Evolutionary conservation across 305 asterid genomes (phyloP), one percentile per base, ranked within the genome.

Genomic region (Petunia hybrid): DNA sequence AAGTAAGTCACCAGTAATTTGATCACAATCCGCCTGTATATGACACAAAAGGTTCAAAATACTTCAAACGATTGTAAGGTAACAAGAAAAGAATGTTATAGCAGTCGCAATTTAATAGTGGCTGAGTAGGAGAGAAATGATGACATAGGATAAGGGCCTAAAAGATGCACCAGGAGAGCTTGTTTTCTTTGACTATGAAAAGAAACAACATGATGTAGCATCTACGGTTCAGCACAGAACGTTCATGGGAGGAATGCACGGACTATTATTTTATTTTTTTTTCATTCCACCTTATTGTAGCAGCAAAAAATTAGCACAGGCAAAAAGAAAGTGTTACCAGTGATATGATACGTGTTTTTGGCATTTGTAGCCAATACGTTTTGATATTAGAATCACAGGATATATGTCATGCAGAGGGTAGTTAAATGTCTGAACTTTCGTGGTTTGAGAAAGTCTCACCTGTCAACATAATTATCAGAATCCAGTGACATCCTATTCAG

Each of bases 401-500:
- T n/a, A 53, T 51, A 74, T 74, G 48, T 74, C 55, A 56, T 13
- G 16, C 6, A 53, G 38, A 74, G 6, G 48, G 31, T 22, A 53
- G 65, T 51, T 53, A 74, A 53, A 74, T 6, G 14, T 13, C 48
- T n/a, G 55, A 14, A 13, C 51, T 74, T 38, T 13, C 48, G 55
- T 74, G 38, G 8, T 53, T 74, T 53, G 38, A 38, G 45, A 83
- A 53, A 38, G 75, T 66, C 93, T 89, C 81, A 94, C 98, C 97
- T 93, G 97, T 94, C 98, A 76, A 96, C 99, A 77, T 92, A 95
- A 86, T 90, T 93, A 89, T 94, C 98, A 68, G 98, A 94, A 82
- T 94, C 98, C 89, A 93, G 89, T 0, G 98, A 94, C 99, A 97
- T 97, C 94, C 99, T 92, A 87, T 93, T 94, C 87, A 97, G 87